Base-by-base conservation (phyloP, 2,329 filamentous ascomycete genomes). In the Penicillium polonicum region DNA sequence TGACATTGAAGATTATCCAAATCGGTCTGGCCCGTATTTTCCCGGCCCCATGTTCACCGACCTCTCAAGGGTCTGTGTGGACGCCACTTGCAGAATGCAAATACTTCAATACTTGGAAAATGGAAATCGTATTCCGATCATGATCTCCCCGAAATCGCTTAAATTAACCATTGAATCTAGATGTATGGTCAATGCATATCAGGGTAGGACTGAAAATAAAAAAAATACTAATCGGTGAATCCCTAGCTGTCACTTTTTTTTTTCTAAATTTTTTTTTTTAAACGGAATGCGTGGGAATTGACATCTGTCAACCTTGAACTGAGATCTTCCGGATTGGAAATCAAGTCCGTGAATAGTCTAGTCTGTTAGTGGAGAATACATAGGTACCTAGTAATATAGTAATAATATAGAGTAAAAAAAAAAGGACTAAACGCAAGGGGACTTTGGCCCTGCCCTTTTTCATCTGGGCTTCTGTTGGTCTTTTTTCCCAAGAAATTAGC, bases 1-100 rank as follows among this genome's bases (percentile, higher is more conserved):
- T 60, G 13, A 23, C 43, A 54, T 35, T 43, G 55, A 46, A 43
- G 23, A 27, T 25, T 27, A 33, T 21, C 21, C 43, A n/a, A 17
- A 17, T 51, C 42, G 33, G 10, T 17, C 13, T 49, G 38, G 29
- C 57, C 61, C 63, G 63, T 64, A 55, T 59, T 60, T 64, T 49
- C 39, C 61, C 63, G 63, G 56, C 52, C 45, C 44, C 50, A 41
- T 42, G 52, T 54, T 58, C 58, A 58, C 41, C 55, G 55, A 57
- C 55, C 55, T 57, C 55, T 53, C 42, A 46, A 51, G 57, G 57
- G 57, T 56, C 57, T 50, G 57, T 58, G 57, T 58, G 46, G 19
- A 38, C 25, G 51, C 42, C 51, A 49, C 54, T 25, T 42, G 25
- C 31, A 48, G 43, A 55, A 58, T 42, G 42, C 44, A 49, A 55